A percentile compares a stretch with the other conserved stretches of the same genome.
phyloP scores from a whole-genome alignment of 805 yeast genomes.

The Lachancea cidri region DNA sequence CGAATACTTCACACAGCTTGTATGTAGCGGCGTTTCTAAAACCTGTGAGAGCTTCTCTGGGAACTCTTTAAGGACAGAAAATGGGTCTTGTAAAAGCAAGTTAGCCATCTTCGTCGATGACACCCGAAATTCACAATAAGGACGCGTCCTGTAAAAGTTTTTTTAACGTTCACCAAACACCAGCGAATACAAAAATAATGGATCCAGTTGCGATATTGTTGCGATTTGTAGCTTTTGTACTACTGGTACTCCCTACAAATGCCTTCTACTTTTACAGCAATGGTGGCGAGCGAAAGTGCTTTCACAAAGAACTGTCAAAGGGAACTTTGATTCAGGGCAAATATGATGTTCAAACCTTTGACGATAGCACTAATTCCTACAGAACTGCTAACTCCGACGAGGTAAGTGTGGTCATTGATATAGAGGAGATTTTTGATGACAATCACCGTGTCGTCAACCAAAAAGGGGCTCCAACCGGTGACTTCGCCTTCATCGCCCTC shows the following conservation, averaged over 20 bases:
- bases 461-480: conserved; percentile 59
- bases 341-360: conserved; percentile 44
- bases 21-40: conserved; percentile 52
- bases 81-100: conserved; percentile 80
- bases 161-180: conserved; percentile 1
- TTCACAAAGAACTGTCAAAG: conserved; percentile 48
- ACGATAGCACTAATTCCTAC: conserved; percentile 34
- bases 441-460: conserved; percentile 71
- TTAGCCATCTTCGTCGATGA: conserved; percentile 35
- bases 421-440: conserved; percentile 69
- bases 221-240: conserved; percentile 17
- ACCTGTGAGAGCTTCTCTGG: conserved; percentile 81
- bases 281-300: conserved; percentile 50
- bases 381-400: conserved; percentile 33
- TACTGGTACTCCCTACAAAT: conserved; percentile 24
- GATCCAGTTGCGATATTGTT: conserved; percentile 7
- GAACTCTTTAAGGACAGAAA: conserved; percentile 83
- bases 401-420: conserved; percentile 38
- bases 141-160: conserved; percentile 6
- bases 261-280: conserved; percentile 49
- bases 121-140: not conserved
- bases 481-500: conserved; percentile 65
- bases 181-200: conserved; percentile 1
- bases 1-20: conserved; percentile 65
- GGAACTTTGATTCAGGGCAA: conserved; percentile 46